Evolutionary conservation across 228 moss, liverwort and hornwort genomes (phyloP), one percentile per base, ranked within the genome.

Genomic region (Sphagnum fallax): DNA sequence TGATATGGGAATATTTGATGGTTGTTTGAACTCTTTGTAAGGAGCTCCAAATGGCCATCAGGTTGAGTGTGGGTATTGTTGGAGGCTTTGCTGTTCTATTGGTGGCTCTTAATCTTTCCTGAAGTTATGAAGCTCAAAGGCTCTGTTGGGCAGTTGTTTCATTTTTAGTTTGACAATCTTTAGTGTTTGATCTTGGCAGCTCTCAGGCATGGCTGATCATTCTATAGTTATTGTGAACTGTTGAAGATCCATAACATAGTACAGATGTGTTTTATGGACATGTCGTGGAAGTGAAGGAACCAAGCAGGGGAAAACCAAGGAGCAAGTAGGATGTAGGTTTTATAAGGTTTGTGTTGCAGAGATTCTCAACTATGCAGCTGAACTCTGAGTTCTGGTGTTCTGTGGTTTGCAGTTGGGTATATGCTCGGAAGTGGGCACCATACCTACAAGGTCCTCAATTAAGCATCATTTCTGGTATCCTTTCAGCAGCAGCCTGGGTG

Each of bases 391-490:
- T 8, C 12, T 12, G 55, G 12, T 8, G 55, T 55, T 8, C 3
- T 55, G 64, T 74, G 66, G 50, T 65, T 74, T 78, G 82, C 98
- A 98, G 98, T 72, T 98, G 98, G 98, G 88, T 98, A 75, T 98
- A 80, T 70, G 98, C 98, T 72, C 88, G 98, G 60, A 93, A 90
- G 83, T 98, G 98, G 98, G 88, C 90, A 75, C 85, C 90, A 77
- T 98, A 82, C 78, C 80, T 94, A 49, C 90, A 92, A 66, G 98
- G 98, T 61, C 86, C 90, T 32, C 90, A 90, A 71, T 67, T 98
- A 71, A 98, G 90, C 77, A 65, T 92, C 69, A 88, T 98, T 53
- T 87, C 94, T 32, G 91, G 90, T 78, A 65, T 89, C 53, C 80
- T 94, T 52, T 88, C 88, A 53, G 81, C 78, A 71, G 90, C 81